These are phyloP conservation scores for Silene noctiflora DNA, from an alignment of 179 eudicot genomes.

Conservation along the genomic window DNA sequence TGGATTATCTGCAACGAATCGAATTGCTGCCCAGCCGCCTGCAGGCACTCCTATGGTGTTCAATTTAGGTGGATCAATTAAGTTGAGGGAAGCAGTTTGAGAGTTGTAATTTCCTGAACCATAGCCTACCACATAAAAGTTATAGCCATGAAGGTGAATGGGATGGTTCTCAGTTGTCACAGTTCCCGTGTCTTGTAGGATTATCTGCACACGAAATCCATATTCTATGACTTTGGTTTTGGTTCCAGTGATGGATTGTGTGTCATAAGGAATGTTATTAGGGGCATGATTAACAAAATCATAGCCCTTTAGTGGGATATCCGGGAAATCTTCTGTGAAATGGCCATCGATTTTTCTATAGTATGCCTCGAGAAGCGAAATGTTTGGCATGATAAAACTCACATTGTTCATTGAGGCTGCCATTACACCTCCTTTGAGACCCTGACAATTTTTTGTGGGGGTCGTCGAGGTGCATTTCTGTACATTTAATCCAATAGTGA, in stretches of 20 bases:
- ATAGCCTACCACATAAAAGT: slow-evolving; percentile 70
- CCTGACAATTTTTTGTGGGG: slow-evolving; percentile 43
- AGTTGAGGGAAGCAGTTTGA: slow-evolving; percentile 48
- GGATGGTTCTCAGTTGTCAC: slow-evolving; percentile 76
- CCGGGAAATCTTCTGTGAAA: slow-evolving; percentile 65
- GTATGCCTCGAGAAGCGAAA: slow-evolving; percentile 67
- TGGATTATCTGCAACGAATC: slow-evolving; percentile 71
- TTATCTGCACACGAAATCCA: slow-evolving; percentile 57
- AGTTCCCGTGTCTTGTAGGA: slow-evolving; percentile 71
- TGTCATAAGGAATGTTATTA: slow-evolving; percentile 53
- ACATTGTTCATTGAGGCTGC: slow-evolving; percentile 76
- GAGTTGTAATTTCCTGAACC: slow-evolving; percentile 66
- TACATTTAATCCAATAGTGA: slow-evolving; percentile 62
- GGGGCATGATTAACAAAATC: slow-evolving; percentile 76
- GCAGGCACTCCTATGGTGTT: slow-evolving; percentile 73
- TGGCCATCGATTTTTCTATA: slow-evolving; percentile 48
- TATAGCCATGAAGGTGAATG: slow-evolving; percentile 73
- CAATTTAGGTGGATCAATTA: slow-evolving; percentile 72
- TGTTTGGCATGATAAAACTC: slow-evolving; percentile 49
- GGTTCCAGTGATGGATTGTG: slow-evolving; percentile 50
- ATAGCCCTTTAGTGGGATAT: slow-evolving; percentile 46
- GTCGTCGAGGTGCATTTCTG: slow-evolving; percentile 42
- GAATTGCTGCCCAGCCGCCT: slow-evolving; percentile 80
- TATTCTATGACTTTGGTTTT: slow-evolving; percentile 56
- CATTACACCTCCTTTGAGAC: slow-evolving; percentile 51